Base-by-base conservation (phyloP, 75 land plant species). In the Pinus tabuliformis region DNA sequence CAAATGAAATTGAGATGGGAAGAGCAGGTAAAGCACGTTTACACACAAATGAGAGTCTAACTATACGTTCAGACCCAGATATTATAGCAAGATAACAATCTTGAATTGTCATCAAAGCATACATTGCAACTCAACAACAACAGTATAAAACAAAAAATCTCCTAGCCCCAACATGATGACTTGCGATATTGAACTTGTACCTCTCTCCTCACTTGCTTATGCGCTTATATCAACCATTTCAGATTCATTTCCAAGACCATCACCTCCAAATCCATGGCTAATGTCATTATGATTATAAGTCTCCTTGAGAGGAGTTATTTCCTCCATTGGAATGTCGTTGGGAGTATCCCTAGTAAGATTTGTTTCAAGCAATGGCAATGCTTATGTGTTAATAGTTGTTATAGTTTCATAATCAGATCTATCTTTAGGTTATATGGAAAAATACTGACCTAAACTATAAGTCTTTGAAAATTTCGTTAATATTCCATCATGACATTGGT, bases 81-180 rank as follows among this genome's bases (percentile, higher is more conserved):
- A 94, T 86, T 39, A 94, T 91, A 1, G 92, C 92, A 42, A 94
- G 81, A 73, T 94, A 94, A 64, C 96, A 91, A 12, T 94, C 91
- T 26, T 26, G 82, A 89, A 94, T 90, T 15, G 94, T 94, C 89
- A 89, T 86, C 28, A 87, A 81, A 85, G 91, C 96, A 81, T 91
- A 94, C 94, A 94, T 87, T 15, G 94, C 94, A 21, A 94, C 96
- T 70, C 96, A 26, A 94, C 96, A 56, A 94, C 78, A 59, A 94
- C 92, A 74, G 92, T 91, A 26, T 91, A 94, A 77, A 94, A 94
- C 9, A 94, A 81, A 78, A 94, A 91, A 72, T 94, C 96, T 62
- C 96, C 91, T 22, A 93, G 87, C 6, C 95, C 95, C 57, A 93
- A 84, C 76, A 79, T 88, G 15, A 88, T 83, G 15, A 88, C 93